Percentiles rank a stretch among this genome's conserved stretches.
Conservation (phyloP, 2,329 filamentous ascomycete genomes). For the Aspergillus sp. region DNA sequence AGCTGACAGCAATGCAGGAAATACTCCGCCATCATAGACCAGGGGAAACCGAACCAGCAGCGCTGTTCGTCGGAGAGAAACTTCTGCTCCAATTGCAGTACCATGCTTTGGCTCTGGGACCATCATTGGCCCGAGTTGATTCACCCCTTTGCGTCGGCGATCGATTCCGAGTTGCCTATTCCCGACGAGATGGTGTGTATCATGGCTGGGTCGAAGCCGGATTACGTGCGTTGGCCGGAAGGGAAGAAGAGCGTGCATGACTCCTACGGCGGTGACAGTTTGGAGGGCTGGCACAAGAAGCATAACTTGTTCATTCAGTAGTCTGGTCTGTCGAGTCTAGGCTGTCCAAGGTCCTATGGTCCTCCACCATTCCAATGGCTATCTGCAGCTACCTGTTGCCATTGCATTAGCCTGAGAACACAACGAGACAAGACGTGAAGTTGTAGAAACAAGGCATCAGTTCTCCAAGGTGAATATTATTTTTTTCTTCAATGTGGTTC, state of each 20-base stretch:
- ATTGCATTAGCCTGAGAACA: slow-evolving; percentile 6
- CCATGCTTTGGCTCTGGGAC: slow-evolving; percentile 42
- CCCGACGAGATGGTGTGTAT: slow-evolving; percentile 42
- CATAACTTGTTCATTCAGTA: slow-evolving; percentile 28
- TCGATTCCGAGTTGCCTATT: slow-evolving; percentile 38
- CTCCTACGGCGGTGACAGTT: slow-evolving; percentile 28
- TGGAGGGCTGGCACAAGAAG: slow-evolving; percentile 41
- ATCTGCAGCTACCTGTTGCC: not conserved
- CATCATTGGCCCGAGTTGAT: slow-evolving; percentile 40
- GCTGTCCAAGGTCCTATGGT: no score
- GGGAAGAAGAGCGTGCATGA: slow-evolving; percentile 37
- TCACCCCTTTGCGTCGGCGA: slow-evolving; percentile 42
- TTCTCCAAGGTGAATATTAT: slow-evolving; percentile 55
- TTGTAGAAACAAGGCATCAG: no score
- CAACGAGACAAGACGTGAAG: slow-evolving; percentile 5
- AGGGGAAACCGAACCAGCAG: slow-evolving; percentile 31
- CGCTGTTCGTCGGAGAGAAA: slow-evolving; percentile 36
- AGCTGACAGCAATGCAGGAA: slow-evolving; percentile 25
- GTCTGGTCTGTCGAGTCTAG: slow-evolving; percentile 2
- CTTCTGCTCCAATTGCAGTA: slow-evolving; percentile 40
- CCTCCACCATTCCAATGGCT: no score
- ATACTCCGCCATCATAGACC: slow-evolving; percentile 37
- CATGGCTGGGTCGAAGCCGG: slow-evolving; percentile 35
- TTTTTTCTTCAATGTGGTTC: slow-evolving; percentile 51
- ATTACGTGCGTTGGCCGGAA: slow-evolving; percentile 40